Percentiles rank a stretch among this genome's conserved stretches.
Evolutionary conservation across 306 rosid species (phyloP).

Genomic region (Coriaria nepalensis): DNA sequence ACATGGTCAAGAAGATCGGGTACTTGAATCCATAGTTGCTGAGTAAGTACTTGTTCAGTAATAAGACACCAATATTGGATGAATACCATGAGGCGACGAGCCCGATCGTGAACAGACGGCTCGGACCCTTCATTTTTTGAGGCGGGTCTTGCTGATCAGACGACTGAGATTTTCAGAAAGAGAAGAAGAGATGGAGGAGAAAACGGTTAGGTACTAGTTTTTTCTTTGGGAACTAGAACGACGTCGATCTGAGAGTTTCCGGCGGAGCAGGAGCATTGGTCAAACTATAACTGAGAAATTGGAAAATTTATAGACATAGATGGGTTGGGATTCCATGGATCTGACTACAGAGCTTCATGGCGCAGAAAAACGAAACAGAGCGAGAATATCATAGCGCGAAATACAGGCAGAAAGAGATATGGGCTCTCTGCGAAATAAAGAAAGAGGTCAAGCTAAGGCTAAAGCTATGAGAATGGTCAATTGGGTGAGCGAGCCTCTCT

Average conservation of each 20-base stretch:
- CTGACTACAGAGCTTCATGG: constrained; percentile 42
- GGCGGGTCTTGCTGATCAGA: constrained; percentile 26
- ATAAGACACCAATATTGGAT: constrained; percentile 89
- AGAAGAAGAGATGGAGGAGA: not conserved
- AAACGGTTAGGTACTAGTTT: constrained; percentile 2
- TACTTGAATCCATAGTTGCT: constrained; percentile 96
- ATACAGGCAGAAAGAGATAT: not conserved
- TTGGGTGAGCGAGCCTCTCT: constrained; percentile 9
- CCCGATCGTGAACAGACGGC: constrained; percentile 73
- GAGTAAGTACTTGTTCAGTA: constrained; percentile 83
- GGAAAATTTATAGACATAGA: constrained; percentile 10
- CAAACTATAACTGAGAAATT: constrained; percentile 14
- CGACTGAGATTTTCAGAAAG: constrained; percentile 21
- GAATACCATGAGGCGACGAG: constrained; percentile 77
- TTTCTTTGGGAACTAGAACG: constrained; percentile 5
- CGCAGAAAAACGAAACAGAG: not conserved
- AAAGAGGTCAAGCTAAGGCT: constrained; percentile 20
- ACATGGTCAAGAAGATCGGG: constrained; percentile 98
- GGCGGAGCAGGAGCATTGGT: constrained; percentile 17
- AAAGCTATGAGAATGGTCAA: constrained; percentile 28
- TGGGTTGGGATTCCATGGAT: constrained; percentile 46
- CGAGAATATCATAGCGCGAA: not conserved
- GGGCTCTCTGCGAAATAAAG: constrained; percentile 18
- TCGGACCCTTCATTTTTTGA: constrained; percentile 46
- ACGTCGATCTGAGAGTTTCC: constrained; percentile 35